Evolutionary conservation across 1,284 basidiomycete species (phyloP), one percentile per base, ranked within the genome.

Genomic region (Naganishia liquefaciens): DNA sequence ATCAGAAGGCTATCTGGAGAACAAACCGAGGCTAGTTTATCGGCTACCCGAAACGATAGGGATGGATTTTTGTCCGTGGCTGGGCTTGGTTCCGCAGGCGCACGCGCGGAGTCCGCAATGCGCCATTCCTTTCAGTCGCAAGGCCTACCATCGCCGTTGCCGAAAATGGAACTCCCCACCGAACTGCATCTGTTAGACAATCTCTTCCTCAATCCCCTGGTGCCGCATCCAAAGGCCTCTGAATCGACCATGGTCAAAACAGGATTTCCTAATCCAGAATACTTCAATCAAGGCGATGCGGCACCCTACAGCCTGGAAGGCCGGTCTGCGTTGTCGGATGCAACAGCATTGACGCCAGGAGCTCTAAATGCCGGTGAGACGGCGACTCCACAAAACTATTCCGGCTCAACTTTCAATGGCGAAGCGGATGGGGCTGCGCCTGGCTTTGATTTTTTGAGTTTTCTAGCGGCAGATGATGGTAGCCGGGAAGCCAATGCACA

Each of bases 141-240:
- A 43, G 67, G 72, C 9, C 76, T 77, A 70, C 77, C 73, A 3
- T 73, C 76, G 10, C 79, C 75, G 2, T 69, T 77, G 0, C 77
- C 79, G 0, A 68, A 74, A 10, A 71, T 77, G 1, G 70, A 73
- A 0, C 68, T 80, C 2, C 79, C 79, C 0, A 78, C 77, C 69
- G 79, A 80, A 68, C 71, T 80, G n/a, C 73, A 73, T 0, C 68
- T 79, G 0, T 72, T 80, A 40, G 79, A 80, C 69, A 77, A 79
- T 67, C 73, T 80, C 33, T 80, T 80, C 70, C 65, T 78, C 44
- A 79, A 80, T 70, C 79, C 79, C 13, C 75, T 79, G 72, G 72
- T 74, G 2, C 70, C 73, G 43, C 77, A 79, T 66, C 74, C 75
- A 55, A 78, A 79, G 68, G 76, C 77, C 9, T 76, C 74, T 11